Evolutionary conservation across 331 rosid genomes (phyloP), one percentile per base, ranked within the genome.

Genomic region (Phaseolus coccineus): DNA sequence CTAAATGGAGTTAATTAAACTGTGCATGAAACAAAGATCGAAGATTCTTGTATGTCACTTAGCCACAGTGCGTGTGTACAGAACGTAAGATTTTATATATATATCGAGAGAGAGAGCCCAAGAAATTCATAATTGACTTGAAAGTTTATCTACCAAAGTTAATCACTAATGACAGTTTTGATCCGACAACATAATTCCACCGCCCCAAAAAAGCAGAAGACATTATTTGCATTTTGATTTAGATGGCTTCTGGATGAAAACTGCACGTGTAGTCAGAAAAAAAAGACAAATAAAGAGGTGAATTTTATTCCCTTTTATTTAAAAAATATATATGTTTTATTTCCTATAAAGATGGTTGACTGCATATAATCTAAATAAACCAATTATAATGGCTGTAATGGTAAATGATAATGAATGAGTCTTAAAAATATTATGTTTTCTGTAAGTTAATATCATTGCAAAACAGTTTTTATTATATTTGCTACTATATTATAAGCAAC

Each of bases 71-170:
- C 46, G 25, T 62, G 5, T 4, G 39, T 19, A 19, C 22, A 19
- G 22, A 19, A 19, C 22, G 22, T 19, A 35, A 35, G 4, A 35
- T 35, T 35, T 59, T 58, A 28, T 14, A 33, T 16, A 8, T 61
- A 59, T 0, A 64, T 37, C 37, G 28, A 64, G 2, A 5, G 39
- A 37, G 4, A 8, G 12, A 22, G 44, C 30, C 22, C 11, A 22
- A 39, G 53, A 66, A 64, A 39, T 66, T 66, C 33, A 66, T 66
- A 39, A 39, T 39, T 66, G 71, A 40, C 12, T 19, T 14, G 35
- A 40, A 66, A 37, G 50, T 15, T 63, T 44, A 63, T 3, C 48
- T 16, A 35, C 14, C 13, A 35, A 63, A 15, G 69, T 8, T 63
- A 35, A 33, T 10, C 1, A 6, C 3, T 5, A 25, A 33, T 62